Evolutionary conservation across 2,329 filamentous ascomycete genomes (phyloP), one percentile per base, ranked within the genome.

Genomic region (Chaetomium globosum): DNA sequence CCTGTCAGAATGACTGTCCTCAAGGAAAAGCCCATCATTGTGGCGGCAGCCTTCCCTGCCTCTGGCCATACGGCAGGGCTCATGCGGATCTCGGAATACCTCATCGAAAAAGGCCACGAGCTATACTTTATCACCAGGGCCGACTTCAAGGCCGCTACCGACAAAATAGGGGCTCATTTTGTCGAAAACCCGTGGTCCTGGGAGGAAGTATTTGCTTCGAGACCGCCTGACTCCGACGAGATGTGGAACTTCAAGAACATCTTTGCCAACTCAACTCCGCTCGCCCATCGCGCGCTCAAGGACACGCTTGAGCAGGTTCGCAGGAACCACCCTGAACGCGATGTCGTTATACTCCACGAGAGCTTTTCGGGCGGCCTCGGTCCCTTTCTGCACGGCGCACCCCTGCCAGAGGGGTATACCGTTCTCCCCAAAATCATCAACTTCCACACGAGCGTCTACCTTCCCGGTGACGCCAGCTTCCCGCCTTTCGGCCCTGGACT

Each of bases 321-420:
- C 2, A 71, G 72, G 8, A 63, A 73, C 1, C 72, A 79, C 36
- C 75, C 76, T 2, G 67, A 66, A 4, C 74, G 77, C 9, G 73
- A 80, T 33, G 74, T 84, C 31, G 67, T 84, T 23, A 71, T 82
- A 13, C 59, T 84, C n/a, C 74, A 74, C 39, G 82, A 84, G 68
- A 71, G 74, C 2, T 70, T 75, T 2, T 78, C 76, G 53, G 72
- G 76, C 61, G 80, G 79, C 0, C 67, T 74, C 12, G 66, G 76
- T 0, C 79, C 81, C 0, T 75, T 80, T 58, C 68, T 70, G 1
- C 70, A 74, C 33, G 79, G 80, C 2, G 76, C 75, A 1, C 75
- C 79, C 2, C 73, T 77, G 64, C 80, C 72, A 16, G 73, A 68
- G 70, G 80, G 73, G 21, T 83, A 71, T 69, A 68, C 65, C 64